These are phyloP conservation scores for Adansonia grandidieri DNA, from an alignment of 441 rosid genomes.

Conservation along the genomic window DNA sequence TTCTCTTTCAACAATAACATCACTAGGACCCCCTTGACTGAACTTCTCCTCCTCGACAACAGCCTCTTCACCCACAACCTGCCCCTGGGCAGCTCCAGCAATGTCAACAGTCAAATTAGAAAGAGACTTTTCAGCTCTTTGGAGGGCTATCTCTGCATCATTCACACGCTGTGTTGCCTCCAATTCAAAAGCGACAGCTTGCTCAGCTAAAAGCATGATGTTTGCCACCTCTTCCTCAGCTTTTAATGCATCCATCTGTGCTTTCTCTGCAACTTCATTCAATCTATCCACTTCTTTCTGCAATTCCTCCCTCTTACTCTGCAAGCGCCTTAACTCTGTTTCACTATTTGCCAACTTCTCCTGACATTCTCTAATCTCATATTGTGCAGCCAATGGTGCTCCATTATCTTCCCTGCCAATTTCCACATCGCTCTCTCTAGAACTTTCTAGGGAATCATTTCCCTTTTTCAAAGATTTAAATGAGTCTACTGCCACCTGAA, in stretches of 20 bases:
- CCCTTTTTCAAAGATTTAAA: neutral
- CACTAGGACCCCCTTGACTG: constrained; percentile 39
- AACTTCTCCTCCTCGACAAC: constrained; percentile 45
- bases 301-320: constrained; percentile 62
- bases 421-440: neutral
- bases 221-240: constrained; percentile 93
- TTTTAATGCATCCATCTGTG: constrained; percentile 68
- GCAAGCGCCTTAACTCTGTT: constrained; percentile 61
- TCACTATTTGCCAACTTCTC: constrained; percentile 54
- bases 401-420: constrained; percentile 39
- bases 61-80: constrained; percentile 50
- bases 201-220: constrained; percentile 93
- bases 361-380: constrained; percentile 67
- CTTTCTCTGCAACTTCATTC: constrained; percentile 76
- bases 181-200: constrained; percentile 93
- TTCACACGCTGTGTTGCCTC: constrained; percentile 73
- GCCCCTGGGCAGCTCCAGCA: constrained; percentile 48
- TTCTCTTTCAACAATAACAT: constrained; percentile 45
- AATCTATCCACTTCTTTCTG: constrained; percentile 75
- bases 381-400: constrained; percentile 55
- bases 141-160: constrained; percentile 86
- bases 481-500: neutral
- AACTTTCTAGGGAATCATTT: neutral
- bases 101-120: constrained; percentile 39
- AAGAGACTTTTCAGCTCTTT: constrained; percentile 66